Conservation (phyloP, 2,329 filamentous ascomycete species). For the Chrysosporium keratinophilum region DNA sequence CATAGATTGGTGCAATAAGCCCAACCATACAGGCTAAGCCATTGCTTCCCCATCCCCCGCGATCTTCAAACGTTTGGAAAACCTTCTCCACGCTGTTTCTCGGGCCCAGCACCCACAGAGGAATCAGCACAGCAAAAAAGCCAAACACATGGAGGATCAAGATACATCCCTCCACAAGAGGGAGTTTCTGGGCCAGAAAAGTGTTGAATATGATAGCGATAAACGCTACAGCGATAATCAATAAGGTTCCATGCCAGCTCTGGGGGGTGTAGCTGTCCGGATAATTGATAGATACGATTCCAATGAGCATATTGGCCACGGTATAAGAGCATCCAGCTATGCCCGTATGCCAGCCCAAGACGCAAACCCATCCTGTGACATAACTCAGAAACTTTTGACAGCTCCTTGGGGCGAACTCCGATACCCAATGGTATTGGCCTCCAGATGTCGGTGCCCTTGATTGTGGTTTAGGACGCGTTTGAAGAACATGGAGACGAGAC, state of each 20-base stretch:
- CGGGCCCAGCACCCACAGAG: constrained; percentile 24
- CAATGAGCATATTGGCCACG: constrained; percentile 27
- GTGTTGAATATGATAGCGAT: constrained; percentile 25
- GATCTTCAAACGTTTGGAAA: constrained; percentile 21
- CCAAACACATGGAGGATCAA: constrained; percentile 27
- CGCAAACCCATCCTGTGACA: constrained; percentile 23
- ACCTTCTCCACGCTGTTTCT: constrained; percentile 20
- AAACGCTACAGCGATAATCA: constrained; percentile 20
- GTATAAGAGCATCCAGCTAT: constrained; percentile 23
- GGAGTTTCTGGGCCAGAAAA: constrained; percentile 20
- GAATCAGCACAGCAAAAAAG: constrained; percentile 27
- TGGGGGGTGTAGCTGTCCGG: constrained; percentile 21
- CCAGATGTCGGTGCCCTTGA: constrained; percentile 30
- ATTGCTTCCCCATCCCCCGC: constrained; percentile 21
- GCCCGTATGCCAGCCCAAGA: constrained; percentile 24
- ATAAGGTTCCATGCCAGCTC: constrained; percentile 25
- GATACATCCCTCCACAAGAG: constrained; percentile 24
- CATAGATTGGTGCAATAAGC: constrained; percentile 18
- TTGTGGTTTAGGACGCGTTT: constrained; percentile 1
- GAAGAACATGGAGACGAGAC: constrained; percentile 17
- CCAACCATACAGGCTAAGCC: constrained; percentile 24
- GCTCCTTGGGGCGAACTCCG: constrained; percentile 27
- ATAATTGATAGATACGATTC: constrained; percentile 25
- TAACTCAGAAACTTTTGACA: constrained; percentile 29
- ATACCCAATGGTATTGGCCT: constrained; percentile 31